phyloP scores from a whole-genome alignment of 2,329 filamentous ascomycete species.

The Fusarium mexicanum region DNA sequence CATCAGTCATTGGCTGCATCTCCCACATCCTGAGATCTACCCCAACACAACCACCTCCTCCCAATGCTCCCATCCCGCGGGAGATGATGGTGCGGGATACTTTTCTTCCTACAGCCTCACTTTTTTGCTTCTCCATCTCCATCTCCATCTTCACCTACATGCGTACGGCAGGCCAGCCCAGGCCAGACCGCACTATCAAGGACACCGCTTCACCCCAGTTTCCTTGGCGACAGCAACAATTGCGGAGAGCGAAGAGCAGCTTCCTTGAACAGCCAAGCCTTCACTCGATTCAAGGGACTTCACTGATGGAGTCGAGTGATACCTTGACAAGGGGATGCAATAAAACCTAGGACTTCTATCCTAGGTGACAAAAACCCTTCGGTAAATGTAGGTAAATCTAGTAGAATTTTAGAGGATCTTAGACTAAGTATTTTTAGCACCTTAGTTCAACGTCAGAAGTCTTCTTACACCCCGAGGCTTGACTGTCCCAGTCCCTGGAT shows the following conservation, averaged over 20 bases:
- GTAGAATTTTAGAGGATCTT: too few species aligned
- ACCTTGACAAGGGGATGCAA: not conserved
- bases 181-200: constrained; percentile 5
- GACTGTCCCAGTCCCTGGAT: constrained; percentile 2
- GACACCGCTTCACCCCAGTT: constrained; percentile 17
- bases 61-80: not conserved
- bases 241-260: constrained; percentile 16
- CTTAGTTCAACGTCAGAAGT: too few species aligned
- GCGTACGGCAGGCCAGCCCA: not conserved
- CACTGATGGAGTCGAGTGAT: constrained; percentile 4
- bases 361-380: too few species aligned
- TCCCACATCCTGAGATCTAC: constrained; percentile 13
- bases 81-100: not conserved
- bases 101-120: constrained; percentile 7
- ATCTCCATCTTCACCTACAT: not conserved
- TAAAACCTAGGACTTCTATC: too few species aligned
- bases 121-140: constrained; percentile 4
- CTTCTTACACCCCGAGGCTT: not conserved
- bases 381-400: too few species aligned
- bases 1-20: constrained; percentile 14
- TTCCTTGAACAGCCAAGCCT: constrained; percentile 7
- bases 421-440: too few species aligned
- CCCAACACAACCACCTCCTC: not conserved
- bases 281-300: constrained; percentile 21
- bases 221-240: constrained; percentile 27